Evolutionary conservation across 768 basidiomycete genomes (phyloP).

Genomic region (Suillus hirtellus): DNA sequence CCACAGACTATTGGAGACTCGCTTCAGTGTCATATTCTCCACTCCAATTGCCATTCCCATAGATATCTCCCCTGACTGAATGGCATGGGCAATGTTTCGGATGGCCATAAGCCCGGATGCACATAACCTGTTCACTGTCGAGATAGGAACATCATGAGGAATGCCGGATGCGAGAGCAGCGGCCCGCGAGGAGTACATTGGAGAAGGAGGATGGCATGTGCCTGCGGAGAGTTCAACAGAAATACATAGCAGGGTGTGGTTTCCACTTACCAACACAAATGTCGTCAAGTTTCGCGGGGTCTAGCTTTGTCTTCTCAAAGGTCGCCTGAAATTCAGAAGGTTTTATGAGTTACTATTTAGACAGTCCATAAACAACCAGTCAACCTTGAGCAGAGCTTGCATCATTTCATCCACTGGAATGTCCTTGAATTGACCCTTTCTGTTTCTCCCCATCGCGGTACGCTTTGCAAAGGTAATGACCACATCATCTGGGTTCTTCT

Average conservation of each 20-base stretch:
- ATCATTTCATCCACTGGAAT: conserved; percentile 85
- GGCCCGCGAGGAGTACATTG: conserved; percentile 79
- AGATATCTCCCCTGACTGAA: conserved; percentile 78
- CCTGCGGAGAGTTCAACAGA: conserved; percentile 40
- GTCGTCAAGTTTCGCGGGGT: conserved; percentile 74
- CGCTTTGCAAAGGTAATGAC: conserved; percentile 89
- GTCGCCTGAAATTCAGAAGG: conserved; percentile 49
- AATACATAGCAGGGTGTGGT: background rate
- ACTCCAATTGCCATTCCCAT: conserved; percentile 84
- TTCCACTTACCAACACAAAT: conserved; percentile 71
- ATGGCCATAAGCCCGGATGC: conserved; percentile 96
- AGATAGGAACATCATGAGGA: conserved; percentile 83
- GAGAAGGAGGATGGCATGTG: conserved; percentile 82
- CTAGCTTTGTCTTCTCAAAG: conserved; percentile 62
- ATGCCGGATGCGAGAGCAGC: conserved; percentile 89
- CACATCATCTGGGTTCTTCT: conserved; percentile 80
- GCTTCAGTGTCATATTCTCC: conserved; percentile 85
- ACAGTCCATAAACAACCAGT: conserved; percentile 1
- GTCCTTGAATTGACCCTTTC: conserved; percentile 93
- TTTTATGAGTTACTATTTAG: conserved; percentile 6
- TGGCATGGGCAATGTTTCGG: conserved; percentile 83
- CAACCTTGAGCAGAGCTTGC: conserved; percentile 76
- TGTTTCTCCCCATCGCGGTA: conserved; percentile 84
- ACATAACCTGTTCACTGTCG: conserved; percentile 90
- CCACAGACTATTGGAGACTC: conserved; percentile 23